Conservation (phyloP, 176 grass and related monocot species). For the Carex pumila region DNA sequence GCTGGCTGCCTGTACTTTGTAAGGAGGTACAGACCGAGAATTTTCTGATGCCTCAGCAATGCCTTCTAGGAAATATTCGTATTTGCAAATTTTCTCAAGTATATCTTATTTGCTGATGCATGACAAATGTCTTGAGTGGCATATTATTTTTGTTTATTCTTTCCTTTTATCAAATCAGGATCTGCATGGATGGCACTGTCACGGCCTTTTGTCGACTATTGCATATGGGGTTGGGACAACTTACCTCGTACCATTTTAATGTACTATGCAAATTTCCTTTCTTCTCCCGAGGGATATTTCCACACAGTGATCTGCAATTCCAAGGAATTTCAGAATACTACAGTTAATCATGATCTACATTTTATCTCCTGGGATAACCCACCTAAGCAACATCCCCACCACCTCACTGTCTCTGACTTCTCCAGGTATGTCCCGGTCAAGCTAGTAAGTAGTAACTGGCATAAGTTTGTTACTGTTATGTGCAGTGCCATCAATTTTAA, state of each 20-base stretch:
- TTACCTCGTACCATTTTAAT: slow-evolving; percentile 69
- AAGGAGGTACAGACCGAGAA: too few species aligned
- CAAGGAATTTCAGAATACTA: slow-evolving; percentile 60
- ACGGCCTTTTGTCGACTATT: slow-evolving; percentile 59
- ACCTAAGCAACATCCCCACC: slow-evolving; percentile 75
- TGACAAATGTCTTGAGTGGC: background rate
- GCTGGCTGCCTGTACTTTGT: background rate
- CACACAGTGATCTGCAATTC: slow-evolving; percentile 86
- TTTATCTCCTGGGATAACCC: slow-evolving; percentile 93
- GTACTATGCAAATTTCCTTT: slow-evolving; percentile 95
- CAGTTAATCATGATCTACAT: slow-evolving; percentile 75
- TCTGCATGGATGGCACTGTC: slow-evolving; percentile 89
- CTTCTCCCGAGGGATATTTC: slow-evolving; percentile 85
- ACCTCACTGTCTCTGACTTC: slow-evolving; percentile 46
- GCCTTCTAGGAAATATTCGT: background rate
- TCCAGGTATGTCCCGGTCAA: slow-evolving; percentile 2
- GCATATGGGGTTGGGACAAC: slow-evolving; percentile 92
- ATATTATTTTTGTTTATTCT: background rate
- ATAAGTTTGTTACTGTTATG: background rate
- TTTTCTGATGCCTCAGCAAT: background rate
- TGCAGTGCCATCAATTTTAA: background rate
- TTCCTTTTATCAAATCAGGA: slow-evolving; percentile 24
- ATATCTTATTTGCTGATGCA: background rate
- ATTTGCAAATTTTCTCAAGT: background rate
- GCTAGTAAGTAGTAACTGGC: background rate